phyloP scores from a whole-genome alignment of 352 stramenopile genomes.

The Pythium phragmiticola region DNA sequence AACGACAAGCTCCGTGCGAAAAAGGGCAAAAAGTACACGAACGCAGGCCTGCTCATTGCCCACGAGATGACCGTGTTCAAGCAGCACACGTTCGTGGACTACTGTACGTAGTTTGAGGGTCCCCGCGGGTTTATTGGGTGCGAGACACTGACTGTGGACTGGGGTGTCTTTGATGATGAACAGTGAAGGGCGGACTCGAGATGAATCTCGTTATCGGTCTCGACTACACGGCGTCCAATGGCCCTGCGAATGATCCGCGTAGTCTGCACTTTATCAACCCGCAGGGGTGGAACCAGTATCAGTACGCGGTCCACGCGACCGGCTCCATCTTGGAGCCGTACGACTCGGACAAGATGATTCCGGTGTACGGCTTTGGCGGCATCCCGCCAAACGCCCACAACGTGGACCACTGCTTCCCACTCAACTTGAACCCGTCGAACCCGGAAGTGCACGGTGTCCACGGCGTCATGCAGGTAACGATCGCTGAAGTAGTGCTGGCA shows the following conservation, averaged over 20 bases:
- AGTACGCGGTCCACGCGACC: constrained; percentile 70
- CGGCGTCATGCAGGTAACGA: constrained; percentile 62
- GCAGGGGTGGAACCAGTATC: constrained; percentile 64
- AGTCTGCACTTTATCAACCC: constrained; percentile 74
- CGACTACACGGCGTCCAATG: constrained; percentile 79
- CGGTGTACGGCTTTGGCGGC: constrained; percentile 74
- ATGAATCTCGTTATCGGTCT: constrained; percentile 79
- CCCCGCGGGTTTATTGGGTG: no score
- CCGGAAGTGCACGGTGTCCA: constrained; percentile 70
- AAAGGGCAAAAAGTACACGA: constrained; percentile 74
- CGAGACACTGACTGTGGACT: not conserved
- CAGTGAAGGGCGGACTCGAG: constrained; percentile 81
- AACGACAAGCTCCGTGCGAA: constrained; percentile 59
- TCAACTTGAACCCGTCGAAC: constrained; percentile 67
- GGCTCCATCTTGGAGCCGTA: constrained; percentile 70
- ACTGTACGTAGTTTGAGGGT: constrained; percentile 32
- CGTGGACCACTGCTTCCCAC: constrained; percentile 91
- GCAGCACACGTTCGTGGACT: constrained; percentile 59
- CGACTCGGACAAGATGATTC: constrained; percentile 71
- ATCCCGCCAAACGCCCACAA: constrained; percentile 67
- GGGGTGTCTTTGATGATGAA: not conserved
- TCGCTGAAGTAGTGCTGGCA: not conserved
- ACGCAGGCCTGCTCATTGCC: constrained; percentile 45
- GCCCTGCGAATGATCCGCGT: constrained; percentile 41
- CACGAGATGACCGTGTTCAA: constrained; percentile 42